Base-by-base conservation (phyloP, 2,329 filamentous ascomycete species). In the Aspergillus hortae region DNA sequence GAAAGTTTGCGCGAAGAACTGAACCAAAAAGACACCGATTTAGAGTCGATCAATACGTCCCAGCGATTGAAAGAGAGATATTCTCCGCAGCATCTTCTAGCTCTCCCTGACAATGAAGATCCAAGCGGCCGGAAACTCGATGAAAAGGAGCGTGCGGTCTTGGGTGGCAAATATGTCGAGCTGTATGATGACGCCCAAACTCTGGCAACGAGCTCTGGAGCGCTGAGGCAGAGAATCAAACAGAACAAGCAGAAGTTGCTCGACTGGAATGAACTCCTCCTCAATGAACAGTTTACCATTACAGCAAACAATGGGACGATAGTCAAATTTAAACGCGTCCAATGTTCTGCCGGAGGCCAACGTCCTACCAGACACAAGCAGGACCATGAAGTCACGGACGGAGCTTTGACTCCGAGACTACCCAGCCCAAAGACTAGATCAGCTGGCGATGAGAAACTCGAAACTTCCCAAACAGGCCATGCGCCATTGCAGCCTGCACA, bases 241-340 rank as follows among this genome's bases (percentile, higher is more conserved):
- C 61, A 62, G n/a, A 63, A 68, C 40, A 72, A 71, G 46, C 61
- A 53, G 44, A 73, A 69, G 45, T 52, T 71, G 10, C 49, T 45
- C 6, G 54, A 61, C 46, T 69, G 67, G 65, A 60, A 65, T 32
- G 60, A 52, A 5, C 64, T 58, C 42, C 52, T 73, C 38, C 48
- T 62, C 33, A 56, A 56, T 9, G 62, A 67, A 46, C 58, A 63
- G 30, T 72, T 72, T 42, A 62, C 64, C 4, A 48, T 67, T 41
- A 44, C 61, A 40, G 53, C 69, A 30, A 30, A 11, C 33, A 52
- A 66, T 46, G 68, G 64, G 4, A 45, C 48, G 23, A 50, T 47
- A 7, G 59, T 69, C 45, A 65, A 49, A 27, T 72, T 69, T 44
- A 62, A 56, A 51, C 64, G 63, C 19, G 55, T 61, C 15, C 44